Base-by-base conservation (phyloP, 441 rosid genomes). In the Biscutella laevigata region DNA sequence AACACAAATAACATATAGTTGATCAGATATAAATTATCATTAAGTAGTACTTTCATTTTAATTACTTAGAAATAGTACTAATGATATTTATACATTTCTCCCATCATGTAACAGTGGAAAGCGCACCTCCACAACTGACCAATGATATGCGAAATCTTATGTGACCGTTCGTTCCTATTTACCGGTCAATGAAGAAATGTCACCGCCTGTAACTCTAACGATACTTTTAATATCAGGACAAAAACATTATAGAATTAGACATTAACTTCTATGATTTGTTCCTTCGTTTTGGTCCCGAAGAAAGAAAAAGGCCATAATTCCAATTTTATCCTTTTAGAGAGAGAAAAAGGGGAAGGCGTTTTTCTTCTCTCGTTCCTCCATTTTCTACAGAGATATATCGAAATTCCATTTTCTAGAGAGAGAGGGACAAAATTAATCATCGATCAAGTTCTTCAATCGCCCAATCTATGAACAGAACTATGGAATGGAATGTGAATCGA, bases 401-500 rank as follows among this genome's bases (percentile, higher is more conserved):
- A 40, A 62, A 32, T 32, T 64, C 69, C 58, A 64, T 64, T 38
- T 56, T 64, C 27, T 45, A 14, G 64, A 41, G 56, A 40, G 20
- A 12, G 34, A 13, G 21, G 5, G 26, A 46, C 12, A 16, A 33
- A 22, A 65, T 24, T 48, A 58, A 33, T 67, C 49, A 56, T 35
- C 54, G 63, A 62, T 55, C 68, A 61, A 68, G 64, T 67, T 45
- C 7, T 53, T 47, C 34, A 45, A 66, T 66, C 66, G 26, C 42
- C n/a, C 17, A 27, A 48, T 35, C 45, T 17, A 54, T 66, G 39
- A 39, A 32, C 12, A 20, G 43, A 53, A 16, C 53, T 27, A 41
- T 41, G 53, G 35, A 61, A 48, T 54, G 67, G 67, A 62, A 68
- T 68, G 67, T 61, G 59, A 68, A 61, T 61, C 62, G 24, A 50